These are phyloP conservation scores for Hypericum androsaemum DNA, from an alignment of 345 rosid genomes.

Conservation along the genomic window DNA sequence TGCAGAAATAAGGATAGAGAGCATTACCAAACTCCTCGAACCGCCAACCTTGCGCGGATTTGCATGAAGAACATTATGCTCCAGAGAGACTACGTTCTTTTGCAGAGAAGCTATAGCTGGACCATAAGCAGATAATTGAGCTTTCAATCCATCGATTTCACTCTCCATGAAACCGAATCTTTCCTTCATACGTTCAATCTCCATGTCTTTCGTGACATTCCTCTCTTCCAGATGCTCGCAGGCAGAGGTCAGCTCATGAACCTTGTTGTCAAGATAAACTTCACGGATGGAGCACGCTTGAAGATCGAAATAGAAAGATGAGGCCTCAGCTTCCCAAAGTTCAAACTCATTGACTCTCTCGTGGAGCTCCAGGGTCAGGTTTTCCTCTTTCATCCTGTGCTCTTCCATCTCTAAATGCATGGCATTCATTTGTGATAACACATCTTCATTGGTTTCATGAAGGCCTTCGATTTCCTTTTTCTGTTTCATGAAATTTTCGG, in stretches of 20 bases:
- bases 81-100: slow-evolving; percentile 18
- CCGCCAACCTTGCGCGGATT: slow-evolving; percentile 11
- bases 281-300: slow-evolving; percentile 61
- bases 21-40: slow-evolving; percentile 25
- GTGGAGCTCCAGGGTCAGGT: slow-evolving; percentile 61
- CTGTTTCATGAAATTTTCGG: slow-evolving; percentile 28
- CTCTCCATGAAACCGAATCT: slow-evolving; percentile 13
- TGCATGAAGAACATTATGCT: slow-evolving; percentile 21
- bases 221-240: slow-evolving; percentile 16
- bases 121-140: slow-evolving; percentile 23
- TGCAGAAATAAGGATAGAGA: slow-evolving; percentile 3
- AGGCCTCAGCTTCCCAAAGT: slow-evolving; percentile 86
- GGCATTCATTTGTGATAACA: slow-evolving; percentile 36
- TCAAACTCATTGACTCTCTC: slow-evolving; percentile 70
- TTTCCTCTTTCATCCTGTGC: slow-evolving; percentile 47
- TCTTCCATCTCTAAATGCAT: slow-evolving; percentile 41
- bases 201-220: slow-evolving; percentile 16
- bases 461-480: slow-evolving; percentile 43
- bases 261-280: slow-evolving; percentile 44
- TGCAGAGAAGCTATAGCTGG: slow-evolving; percentile 15
- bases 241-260: slow-evolving; percentile 22
- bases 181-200: slow-evolving; percentile 18
- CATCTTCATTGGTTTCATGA: slow-evolving; percentile 32
- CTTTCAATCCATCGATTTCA: slow-evolving; percentile 18
- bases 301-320: slow-evolving; percentile 79